Percentiles rank a stretch among this genome's conserved stretches.
These are phyloP conservation scores for Ophiostoma tasmaniense DNA, from an alignment of 2,329 filamentous ascomycete species.

Conservation along the genomic window DNA sequence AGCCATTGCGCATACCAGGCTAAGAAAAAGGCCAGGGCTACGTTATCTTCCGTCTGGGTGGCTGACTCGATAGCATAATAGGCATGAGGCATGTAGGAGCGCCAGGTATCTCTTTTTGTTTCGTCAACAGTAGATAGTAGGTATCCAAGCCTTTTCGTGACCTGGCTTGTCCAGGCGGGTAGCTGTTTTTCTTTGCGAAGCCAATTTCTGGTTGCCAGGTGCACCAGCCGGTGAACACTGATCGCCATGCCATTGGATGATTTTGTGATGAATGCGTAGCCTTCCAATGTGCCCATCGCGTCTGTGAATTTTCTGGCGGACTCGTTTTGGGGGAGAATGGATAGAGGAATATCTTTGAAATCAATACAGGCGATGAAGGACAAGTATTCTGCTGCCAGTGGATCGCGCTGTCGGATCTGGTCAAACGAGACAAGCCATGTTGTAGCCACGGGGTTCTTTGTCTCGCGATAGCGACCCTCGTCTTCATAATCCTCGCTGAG, in stretches of 20 bases:
- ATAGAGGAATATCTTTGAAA: constrained; percentile 26
- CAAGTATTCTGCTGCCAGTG: constrained; percentile 25
- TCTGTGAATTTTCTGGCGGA: neutral
- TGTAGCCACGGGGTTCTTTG: constrained; percentile 16
- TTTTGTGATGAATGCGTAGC: neutral
- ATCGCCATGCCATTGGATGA: constrained; percentile 1
- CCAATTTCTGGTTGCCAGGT: constrained; percentile 26
- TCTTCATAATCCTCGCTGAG: constrained; percentile 17
- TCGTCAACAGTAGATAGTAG: neutral
- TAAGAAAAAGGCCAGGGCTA: too few species aligned
- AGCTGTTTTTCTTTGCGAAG: constrained; percentile 14
- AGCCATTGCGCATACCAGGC: neutral
- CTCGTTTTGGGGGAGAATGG: constrained; percentile 21
- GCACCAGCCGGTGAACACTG: constrained; percentile 29
- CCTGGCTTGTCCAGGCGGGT: neutral
- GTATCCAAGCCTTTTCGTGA: neutral
- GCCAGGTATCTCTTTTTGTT: neutral
- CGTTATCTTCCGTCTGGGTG: neutral
- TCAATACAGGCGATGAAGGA: constrained; percentile 26
- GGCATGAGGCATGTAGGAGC: constrained; percentile 15
- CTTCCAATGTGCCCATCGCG: neutral
- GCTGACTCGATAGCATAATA: neutral
- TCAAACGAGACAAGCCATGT: constrained; percentile 21
- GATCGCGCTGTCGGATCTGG: constrained; percentile 18
- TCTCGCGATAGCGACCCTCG: constrained; percentile 10